phyloP scores from a whole-genome alignment of 2,329 filamentous ascomycete genomes.

The Ophiocordyceps camponoti-rufipedis region DNA sequence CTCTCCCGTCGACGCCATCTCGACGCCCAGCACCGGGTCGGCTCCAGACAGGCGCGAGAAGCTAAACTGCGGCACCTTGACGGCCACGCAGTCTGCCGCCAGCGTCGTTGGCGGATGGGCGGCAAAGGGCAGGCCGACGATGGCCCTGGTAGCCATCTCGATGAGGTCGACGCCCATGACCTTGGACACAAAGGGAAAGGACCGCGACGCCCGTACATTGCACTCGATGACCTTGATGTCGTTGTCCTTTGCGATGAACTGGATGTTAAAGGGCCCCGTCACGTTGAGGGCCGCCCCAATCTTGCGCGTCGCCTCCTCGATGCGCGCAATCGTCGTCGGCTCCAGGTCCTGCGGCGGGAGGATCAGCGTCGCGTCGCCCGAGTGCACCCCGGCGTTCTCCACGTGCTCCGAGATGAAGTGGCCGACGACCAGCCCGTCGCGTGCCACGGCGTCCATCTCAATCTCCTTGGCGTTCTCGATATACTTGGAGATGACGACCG shows the following conservation, averaged over 20 bases:
- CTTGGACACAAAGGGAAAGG: constrained; percentile 97
- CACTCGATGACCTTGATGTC: constrained; percentile 99
- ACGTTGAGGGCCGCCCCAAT: constrained; percentile 89
- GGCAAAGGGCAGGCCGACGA: constrained; percentile 65
- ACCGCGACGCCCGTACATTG: constrained; percentile 89
- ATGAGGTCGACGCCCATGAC: constrained; percentile 96
- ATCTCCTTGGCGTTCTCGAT: constrained; percentile 99
- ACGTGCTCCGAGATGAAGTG: constrained; percentile 99
- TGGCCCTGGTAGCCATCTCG: constrained; percentile 96
- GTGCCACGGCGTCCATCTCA: constrained; percentile 96
- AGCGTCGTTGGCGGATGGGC: constrained; percentile 68
- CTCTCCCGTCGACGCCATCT: constrained; percentile 98
- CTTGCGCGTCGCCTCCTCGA: constrained; percentile 88
- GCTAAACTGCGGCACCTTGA: constrained; percentile 97
- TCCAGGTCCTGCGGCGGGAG: constrained; percentile 87
- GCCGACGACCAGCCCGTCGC: constrained; percentile 73
- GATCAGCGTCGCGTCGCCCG: constrained; percentile 90
- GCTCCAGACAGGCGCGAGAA: constrained; percentile 94
- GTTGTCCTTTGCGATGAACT: constrained; percentile 98
- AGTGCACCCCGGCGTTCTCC: constrained; percentile 96
- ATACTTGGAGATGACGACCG: constrained; percentile 98
- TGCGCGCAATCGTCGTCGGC: constrained; percentile 70
- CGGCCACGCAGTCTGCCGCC: constrained; percentile 69
- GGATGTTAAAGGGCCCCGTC: constrained; percentile 95
- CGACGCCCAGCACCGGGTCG: constrained; percentile 89